Evolutionary conservation across 2,329 filamentous ascomycete genomes (phyloP).

Genomic region (Claviceps sorghi): DNA sequence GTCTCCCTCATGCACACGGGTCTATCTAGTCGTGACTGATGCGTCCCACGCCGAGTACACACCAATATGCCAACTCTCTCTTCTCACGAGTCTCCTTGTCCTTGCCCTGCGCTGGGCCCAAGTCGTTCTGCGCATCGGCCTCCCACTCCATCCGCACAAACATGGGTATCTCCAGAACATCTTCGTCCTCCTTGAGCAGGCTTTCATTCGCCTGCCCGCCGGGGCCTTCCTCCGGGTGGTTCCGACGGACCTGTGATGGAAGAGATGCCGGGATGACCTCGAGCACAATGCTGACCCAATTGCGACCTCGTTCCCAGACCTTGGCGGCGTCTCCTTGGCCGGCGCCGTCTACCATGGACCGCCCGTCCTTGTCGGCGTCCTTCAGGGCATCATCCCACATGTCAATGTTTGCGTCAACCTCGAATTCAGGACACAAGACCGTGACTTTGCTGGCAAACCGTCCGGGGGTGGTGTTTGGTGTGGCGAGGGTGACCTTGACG

Average conservation of each 20-base stretch:
- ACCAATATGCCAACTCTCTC: conserved; percentile 90
- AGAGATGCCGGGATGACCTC: conserved; percentile 63
- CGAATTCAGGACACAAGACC: conserved; percentile 85
- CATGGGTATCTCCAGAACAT: conserved; percentile 75
- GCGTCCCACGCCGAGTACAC: conserved; percentile 73
- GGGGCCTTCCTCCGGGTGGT: conserved; percentile 14
- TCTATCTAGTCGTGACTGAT: conserved; percentile 39
- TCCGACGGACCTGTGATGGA: conserved; percentile 21
- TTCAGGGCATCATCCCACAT: conserved; percentile 78
- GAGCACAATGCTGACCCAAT: conserved; percentile 88
- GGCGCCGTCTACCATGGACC: conserved; percentile 24
- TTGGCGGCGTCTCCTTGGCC: conserved; percentile 70
- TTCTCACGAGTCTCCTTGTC: conserved; percentile 57
- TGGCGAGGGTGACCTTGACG: conserved; percentile 76
- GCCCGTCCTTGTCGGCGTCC: conserved; percentile 28
- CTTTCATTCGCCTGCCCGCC: conserved; percentile 28
- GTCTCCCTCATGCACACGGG: conserved; percentile 3
- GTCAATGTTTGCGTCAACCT: conserved; percentile 82
- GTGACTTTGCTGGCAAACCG: conserved; percentile 69
- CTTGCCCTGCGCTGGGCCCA: conserved; percentile 36
- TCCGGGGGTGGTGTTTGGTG: conserved; percentile 64
- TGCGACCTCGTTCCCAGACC: conserved; percentile 86
- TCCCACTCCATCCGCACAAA: conserved; percentile 91
- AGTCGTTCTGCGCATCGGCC: conserved; percentile 50
- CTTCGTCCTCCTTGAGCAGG: conserved; percentile 44